Base-by-base conservation (phyloP, 2,329 filamentous ascomycete species). In the Pezicula neosporulosa region DNA sequence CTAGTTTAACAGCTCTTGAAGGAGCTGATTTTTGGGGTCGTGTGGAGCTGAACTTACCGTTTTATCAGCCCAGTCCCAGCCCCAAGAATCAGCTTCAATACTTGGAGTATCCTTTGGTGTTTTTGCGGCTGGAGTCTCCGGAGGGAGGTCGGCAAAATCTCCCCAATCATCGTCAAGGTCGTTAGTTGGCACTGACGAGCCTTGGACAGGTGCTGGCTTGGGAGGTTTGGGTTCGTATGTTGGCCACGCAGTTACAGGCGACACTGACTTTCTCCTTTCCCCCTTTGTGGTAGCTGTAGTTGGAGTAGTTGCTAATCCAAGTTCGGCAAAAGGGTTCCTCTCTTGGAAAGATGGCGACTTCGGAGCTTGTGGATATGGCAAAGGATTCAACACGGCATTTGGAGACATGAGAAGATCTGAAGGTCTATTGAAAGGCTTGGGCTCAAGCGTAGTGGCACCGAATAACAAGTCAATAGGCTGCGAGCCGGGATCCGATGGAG, bases 301-400 rank as follows among this genome's bases (percentile, higher is more conserved):
- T 13, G 64, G 65, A 2, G 72, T 71, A 2, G 74, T 77, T 45
- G 75, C 71, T 38, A 82, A 65, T 4, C 69, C 70, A 13, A 81
- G 65, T 2, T 75, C 73, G 1, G 73, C 71, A 53, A 79, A 81
- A 1, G 77, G 77, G 53, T 80, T 82, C 38, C 77, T 73, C 15
- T 77, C 72, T 36, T 77, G 73, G 51, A 78, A 80, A 1, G 77
- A 77, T 0, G 77, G 76, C 5, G 78, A 78, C 59, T 74, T 78
- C 8, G 77, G 72, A 39, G 74, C 70, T 54, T 76, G 72, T 2
- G 76, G 72, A 58, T 77, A 77, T 35, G 68, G 63, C n/a, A 66
- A 56, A 30, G 50, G 44, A 37, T 65, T 57, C 18, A 66, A 49
- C 4, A 60, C 42, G 44, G 13, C 58, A 58, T 36, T 62, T 61